Percentiles rank a stretch among this genome's conserved stretches.
Evolutionary conservation across 2,329 filamentous ascomycete species (phyloP).

Genomic region (Aphanocladium album): DNA sequence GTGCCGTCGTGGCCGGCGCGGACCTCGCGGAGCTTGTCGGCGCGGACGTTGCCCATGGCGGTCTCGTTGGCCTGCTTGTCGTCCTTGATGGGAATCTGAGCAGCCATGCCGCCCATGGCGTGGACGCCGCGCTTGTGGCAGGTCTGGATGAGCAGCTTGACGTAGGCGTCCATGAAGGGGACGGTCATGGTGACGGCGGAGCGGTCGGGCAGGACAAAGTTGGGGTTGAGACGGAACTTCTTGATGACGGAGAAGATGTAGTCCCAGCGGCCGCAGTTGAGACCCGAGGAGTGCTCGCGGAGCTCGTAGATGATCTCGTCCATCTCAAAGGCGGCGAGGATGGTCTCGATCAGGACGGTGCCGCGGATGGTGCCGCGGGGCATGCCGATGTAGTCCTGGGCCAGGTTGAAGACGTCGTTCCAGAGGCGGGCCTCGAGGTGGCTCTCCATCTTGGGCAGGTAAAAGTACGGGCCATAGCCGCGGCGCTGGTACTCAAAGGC

Average conservation of each 20-base stretch:
- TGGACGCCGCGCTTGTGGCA: constrained; percentile 97
- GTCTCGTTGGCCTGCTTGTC: constrained; percentile 85
- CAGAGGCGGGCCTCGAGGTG: constrained; percentile 95
- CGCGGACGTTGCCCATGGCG: constrained; percentile 88
- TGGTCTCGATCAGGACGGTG: constrained; percentile 96
- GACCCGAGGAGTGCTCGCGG: constrained; percentile 87
- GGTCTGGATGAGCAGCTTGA: constrained; percentile 95
- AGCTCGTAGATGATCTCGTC: constrained; percentile 99
- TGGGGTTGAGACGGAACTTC: constrained; percentile 93
- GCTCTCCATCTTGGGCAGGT: constrained; percentile 96
- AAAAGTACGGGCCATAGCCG: constrained; percentile 92
- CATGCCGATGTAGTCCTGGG: constrained; percentile 89
- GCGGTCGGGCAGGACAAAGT: constrained; percentile 90
- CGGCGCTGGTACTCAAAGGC: constrained; percentile 79
- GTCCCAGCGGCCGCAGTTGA: constrained; percentile 99
- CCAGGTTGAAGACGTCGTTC: constrained; percentile 97
- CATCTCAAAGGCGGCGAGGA: constrained; percentile 98
- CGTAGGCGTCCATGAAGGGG: constrained; percentile 95
- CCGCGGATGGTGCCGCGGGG: constrained; percentile 86
- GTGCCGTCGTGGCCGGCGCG: constrained; percentile 92
- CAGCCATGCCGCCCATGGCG: constrained; percentile 98
- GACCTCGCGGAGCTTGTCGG: constrained; percentile 94
- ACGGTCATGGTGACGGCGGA: constrained; percentile 93
- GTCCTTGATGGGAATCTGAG: constrained; percentile 97
- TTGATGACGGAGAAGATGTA: constrained; percentile 99